Percentiles rank a stretch among this genome's conserved stretches.
phyloP scores from a whole-genome alignment of 2,329 filamentous ascomycete species.

The Exophiala sp. region DNA sequence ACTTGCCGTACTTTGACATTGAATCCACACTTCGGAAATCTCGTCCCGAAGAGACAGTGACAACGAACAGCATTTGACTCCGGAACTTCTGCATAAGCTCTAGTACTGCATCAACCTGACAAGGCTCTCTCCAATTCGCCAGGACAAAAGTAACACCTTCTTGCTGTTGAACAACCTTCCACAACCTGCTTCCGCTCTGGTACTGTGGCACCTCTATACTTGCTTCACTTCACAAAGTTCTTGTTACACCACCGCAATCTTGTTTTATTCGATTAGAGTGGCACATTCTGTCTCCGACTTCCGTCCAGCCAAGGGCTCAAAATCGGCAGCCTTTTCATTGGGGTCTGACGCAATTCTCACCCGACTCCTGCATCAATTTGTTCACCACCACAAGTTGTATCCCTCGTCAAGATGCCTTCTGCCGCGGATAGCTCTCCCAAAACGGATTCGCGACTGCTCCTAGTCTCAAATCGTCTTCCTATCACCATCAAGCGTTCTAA shows the following conservation, averaged over 20 bases:
- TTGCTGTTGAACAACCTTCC: too few relatives aligned
- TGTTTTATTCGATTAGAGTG: not conserved
- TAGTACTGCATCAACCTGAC: too few relatives aligned
- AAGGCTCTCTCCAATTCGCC: too few relatives aligned
- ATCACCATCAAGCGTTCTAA: conserved; percentile 95
- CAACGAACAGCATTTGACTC: too few relatives aligned
- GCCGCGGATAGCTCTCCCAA: conserved; percentile 18
- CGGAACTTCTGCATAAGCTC: too few relatives aligned
- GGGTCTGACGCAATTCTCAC: conserved; percentile 6
- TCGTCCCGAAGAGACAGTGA: too few relatives aligned
- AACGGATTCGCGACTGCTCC: conserved; percentile 56
- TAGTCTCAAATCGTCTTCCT: conserved; percentile 90
- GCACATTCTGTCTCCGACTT: too few relatives aligned
- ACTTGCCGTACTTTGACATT: too few relatives aligned
- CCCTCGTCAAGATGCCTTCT: conserved; percentile 21
- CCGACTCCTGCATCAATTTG: not conserved
- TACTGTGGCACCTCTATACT: not conserved
- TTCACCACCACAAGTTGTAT: too few relatives aligned
- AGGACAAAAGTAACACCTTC: too few relatives aligned
- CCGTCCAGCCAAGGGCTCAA: not conserved
- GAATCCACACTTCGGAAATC: too few relatives aligned
- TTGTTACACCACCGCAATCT: not conserved
- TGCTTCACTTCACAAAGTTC: not conserved
- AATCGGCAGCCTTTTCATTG: not conserved
- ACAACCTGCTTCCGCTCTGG: too few relatives aligned